A percentile compares a stretch with the other conserved stretches of the same genome.
These are phyloP conservation scores for Lachancea quebecensis DNA, from an alignment of 805 yeast species.

Conservation along the genomic window DNA sequence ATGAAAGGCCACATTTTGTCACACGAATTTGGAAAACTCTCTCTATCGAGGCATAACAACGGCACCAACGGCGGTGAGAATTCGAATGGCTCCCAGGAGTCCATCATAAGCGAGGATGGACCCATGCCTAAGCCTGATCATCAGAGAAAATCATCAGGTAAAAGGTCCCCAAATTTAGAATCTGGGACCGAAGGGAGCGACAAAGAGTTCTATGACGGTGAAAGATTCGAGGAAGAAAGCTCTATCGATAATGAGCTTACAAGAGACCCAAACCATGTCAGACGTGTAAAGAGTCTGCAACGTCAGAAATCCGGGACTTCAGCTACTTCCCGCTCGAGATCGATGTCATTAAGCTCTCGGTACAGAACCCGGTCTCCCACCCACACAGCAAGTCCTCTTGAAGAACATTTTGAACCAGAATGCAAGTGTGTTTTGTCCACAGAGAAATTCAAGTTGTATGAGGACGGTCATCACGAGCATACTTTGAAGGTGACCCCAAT, in stretches of 20 bases:
- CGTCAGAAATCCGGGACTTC: background rate
- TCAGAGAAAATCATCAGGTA: background rate
- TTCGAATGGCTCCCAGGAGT: slow-evolving; percentile 15
- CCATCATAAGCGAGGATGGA: slow-evolving; percentile 21
- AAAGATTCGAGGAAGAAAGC: slow-evolving; percentile 1
- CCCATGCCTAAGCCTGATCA: background rate
- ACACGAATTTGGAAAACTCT: slow-evolving; percentile 17
- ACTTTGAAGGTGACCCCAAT: slow-evolving; percentile 19
- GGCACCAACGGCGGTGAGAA: background rate
- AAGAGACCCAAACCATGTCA: slow-evolving; percentile 2
- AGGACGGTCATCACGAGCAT: slow-evolving; percentile 26
- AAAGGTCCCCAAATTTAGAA: background rate
- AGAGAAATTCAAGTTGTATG: slow-evolving; percentile 21
- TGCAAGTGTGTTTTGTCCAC: slow-evolving; percentile 15
- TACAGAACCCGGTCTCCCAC: slow-evolving; percentile 6
- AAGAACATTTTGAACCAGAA: slow-evolving; percentile 5
- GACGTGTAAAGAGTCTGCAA: slow-evolving; percentile 9
- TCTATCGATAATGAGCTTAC: slow-evolving; percentile 9
- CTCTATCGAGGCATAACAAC: slow-evolving; percentile 11
- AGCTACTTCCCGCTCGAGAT: slow-evolving; percentile 4
- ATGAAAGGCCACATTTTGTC: slow-evolving; percentile 11
- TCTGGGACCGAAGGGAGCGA: background rate
- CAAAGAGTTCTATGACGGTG: background rate
- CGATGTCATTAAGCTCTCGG: slow-evolving; percentile 6
- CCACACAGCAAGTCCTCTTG: background rate